Evolutionary conservation across 2,329 filamentous ascomycete genomes (phyloP).

Genomic region (Pseudomassariella vexata): DNA sequence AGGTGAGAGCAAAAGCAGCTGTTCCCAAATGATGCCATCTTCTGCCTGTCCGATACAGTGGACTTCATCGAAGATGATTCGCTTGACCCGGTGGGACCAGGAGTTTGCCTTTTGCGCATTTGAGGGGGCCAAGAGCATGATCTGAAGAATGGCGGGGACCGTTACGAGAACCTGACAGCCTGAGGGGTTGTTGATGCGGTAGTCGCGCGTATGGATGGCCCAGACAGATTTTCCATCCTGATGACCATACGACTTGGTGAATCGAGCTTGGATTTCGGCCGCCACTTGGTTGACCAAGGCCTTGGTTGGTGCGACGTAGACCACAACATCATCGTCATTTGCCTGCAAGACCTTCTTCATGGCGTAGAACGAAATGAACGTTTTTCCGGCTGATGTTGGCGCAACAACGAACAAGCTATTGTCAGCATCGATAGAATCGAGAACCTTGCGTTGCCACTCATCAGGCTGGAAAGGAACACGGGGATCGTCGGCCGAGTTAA

Average conservation of each 20-base stretch:
- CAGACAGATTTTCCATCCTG: conserved; percentile 63
- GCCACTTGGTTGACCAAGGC: conserved; percentile 80
- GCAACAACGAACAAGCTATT: conserved; percentile 71
- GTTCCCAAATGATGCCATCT: conserved; percentile 59
- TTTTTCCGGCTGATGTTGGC: conserved; percentile 75
- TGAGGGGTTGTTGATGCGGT: conserved; percentile 66
- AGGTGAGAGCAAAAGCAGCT: conserved; percentile 3
- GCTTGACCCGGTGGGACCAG: conserved; percentile 63
- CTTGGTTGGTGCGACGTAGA: conserved; percentile 78
- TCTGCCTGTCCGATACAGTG: conserved; percentile 74
- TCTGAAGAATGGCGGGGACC: conserved; percentile 72
- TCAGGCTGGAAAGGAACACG: conserved; percentile 69
- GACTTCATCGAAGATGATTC: conserved; percentile 79
- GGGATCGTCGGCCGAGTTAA: conserved; percentile 61
- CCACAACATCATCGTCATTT: conserved; percentile 63
- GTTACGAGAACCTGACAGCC: conserved; percentile 73
- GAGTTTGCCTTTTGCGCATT: conserved; percentile 49
- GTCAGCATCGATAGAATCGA: conserved; percentile 66
- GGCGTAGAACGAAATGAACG: conserved; percentile 79
- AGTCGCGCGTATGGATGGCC: conserved; percentile 73
- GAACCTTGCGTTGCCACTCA: conserved; percentile 67
- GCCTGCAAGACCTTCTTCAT: conserved; percentile 70
- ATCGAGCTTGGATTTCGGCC: conserved; percentile 67
- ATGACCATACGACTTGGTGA: conserved; percentile 60
- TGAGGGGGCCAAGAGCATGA: conserved; percentile 63